Evolutionary conservation across 2,329 filamentous ascomycete genomes (phyloP), one percentile per base, ranked within the genome.

Genomic region (Chaetomium strumarium): DNA sequence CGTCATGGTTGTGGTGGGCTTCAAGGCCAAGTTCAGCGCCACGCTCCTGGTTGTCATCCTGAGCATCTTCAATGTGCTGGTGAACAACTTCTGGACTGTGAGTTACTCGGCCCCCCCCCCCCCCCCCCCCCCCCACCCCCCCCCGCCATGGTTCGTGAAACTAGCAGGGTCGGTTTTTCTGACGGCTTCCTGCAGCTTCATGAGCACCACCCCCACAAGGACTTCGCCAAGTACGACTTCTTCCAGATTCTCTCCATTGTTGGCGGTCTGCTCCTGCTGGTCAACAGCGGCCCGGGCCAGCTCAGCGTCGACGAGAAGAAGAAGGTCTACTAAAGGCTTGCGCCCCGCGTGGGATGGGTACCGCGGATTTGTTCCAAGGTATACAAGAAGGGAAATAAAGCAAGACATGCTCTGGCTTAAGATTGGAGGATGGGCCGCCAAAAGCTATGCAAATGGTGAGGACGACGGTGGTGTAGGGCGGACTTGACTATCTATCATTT

Each of bases 71-170:
- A 99, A 99, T 72, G 72, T 99, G 42, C 72, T 97, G 60, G 93
- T 97, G 64, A 99, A 99, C 84, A 99, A 97, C 82, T 99, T 96
- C 79, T 99, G 93, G 93, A 97, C 91, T 68, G 91, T 96, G 79
- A 77, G 89, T 77, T 58, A 34, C 9, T 19, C 9, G 14, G n/a
- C 13, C 13, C 14, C 31, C 40, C 43, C 12, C 20, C 2, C 12
- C n/a, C n/a, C n/a, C n/a, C n/a, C n/a, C n/a, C n/a, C n/a, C n/a
- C n/a, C n/a, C n/a, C n/a, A n/a, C n/a, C n/a, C n/a, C 24, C 7
- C 24, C 24, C 7, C 24, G 4, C 24, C 24, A 4, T 24, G 24
- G 24, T 24, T 24, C 7, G 7, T 24, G 7, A 24, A 24, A 24
- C 24, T 7, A 7, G 24, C 24, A 24, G 24, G 24, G 24, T 7